Percentiles rank a stretch among this genome's conserved stretches.
Conservation (phyloP, 495 filamentous ascomycete species). For the Penicillium simplicissimum region DNA sequence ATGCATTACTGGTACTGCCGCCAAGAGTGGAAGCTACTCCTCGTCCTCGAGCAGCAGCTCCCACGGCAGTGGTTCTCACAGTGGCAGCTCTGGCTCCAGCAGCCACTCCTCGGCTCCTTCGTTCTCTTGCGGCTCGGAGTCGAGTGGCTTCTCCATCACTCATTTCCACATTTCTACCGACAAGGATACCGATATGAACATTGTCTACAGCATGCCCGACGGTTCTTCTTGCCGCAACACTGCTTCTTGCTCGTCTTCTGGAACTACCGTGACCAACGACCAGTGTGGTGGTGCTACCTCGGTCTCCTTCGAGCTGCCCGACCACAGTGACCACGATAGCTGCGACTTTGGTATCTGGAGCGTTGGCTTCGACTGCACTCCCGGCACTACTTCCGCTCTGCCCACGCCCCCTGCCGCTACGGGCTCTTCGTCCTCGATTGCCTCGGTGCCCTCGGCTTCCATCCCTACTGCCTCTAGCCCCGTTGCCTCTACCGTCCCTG, state of each 20-base stretch:
- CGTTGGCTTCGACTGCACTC: constrained; percentile 79
- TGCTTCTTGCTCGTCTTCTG: constrained; percentile 60
- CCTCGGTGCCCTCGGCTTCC: constrained; percentile 7
- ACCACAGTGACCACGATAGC: constrained; percentile 47
- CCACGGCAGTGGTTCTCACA: not conserved
- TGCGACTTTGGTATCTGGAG: constrained; percentile 75
- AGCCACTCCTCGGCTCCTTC: constrained; percentile 48
- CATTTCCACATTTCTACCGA: constrained; percentile 70
- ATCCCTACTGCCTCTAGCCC: constrained; percentile 11
- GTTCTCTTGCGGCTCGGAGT: constrained; percentile 53
- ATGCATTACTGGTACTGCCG: constrained; percentile 27
- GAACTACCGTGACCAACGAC: constrained; percentile 70
- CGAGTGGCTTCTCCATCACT: constrained; percentile 71
- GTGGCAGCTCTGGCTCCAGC: not conserved
- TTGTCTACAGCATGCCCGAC: constrained; percentile 82
- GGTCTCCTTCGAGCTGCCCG: constrained; percentile 73
- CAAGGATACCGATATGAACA: constrained; percentile 73
- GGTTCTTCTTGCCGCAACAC: constrained; percentile 76
- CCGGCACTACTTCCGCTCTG: constrained; percentile 38
- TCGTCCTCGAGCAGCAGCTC: constrained; percentile 28
- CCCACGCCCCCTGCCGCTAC: constrained; percentile 13
- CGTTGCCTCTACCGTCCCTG: constrained; percentile 2
- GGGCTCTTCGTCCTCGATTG: not conserved
- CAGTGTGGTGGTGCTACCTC: constrained; percentile 89
- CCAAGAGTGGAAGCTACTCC: constrained; percentile 9